Conservation (phyloP, 78 protist genomes). For the Isochrysis galbana region DNA sequence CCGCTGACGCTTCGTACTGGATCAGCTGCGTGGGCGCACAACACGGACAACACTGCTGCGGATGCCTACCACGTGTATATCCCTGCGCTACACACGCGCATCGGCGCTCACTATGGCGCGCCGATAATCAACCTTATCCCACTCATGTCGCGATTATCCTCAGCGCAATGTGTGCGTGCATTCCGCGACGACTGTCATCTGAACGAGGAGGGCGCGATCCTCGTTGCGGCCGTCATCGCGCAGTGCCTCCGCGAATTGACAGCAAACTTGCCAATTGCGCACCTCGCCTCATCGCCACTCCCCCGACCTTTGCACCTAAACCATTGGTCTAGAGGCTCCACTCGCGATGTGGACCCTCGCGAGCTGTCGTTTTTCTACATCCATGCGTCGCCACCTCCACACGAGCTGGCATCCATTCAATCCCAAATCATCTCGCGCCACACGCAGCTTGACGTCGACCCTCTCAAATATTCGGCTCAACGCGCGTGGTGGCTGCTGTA, state of each 20-base stretch:
- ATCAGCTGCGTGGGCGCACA: not conserved
- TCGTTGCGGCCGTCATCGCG: not conserved
- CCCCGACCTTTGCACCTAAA: not conserved
- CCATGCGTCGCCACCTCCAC: no score
- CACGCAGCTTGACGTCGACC: not conserved
- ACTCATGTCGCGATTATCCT: not conserved
- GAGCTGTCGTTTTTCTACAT: not conserved
- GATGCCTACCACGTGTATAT: not conserved
- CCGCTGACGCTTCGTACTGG: not conserved
- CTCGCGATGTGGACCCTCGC: not conserved
- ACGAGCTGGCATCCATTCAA: no score
- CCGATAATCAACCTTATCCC: not conserved
- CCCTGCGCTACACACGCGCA: not conserved
- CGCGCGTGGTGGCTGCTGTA: conserved; percentile 2
- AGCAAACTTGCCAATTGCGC: not conserved
- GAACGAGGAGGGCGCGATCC: not conserved
- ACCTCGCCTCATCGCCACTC: not conserved
- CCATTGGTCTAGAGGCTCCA: not conserved
- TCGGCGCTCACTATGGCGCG: not conserved
- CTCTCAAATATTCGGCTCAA: not conserved
- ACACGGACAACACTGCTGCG: not conserved
- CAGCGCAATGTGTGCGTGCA: not conserved
- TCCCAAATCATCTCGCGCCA: no score
- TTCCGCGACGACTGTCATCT: conserved; percentile 22
- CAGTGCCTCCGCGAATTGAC: not conserved